Evolutionary conservation across 129 eudicot species (phyloP), one percentile per base, ranked within the genome.

Genomic region (Tagetes erecta): DNA sequence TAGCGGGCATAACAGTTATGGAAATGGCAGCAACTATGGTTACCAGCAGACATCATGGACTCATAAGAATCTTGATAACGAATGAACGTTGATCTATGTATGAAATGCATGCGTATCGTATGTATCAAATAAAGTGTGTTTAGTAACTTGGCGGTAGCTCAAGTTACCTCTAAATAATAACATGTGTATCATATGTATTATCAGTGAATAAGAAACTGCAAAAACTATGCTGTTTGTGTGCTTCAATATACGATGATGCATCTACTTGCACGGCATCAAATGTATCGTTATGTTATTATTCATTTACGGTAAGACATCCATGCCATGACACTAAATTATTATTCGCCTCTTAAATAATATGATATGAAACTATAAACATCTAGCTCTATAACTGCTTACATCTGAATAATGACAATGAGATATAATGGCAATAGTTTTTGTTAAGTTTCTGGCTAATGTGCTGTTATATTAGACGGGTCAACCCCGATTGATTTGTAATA

Each of bases 401-500:
- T 35, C 67, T 62, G 14, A 79, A 64, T 53, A 55, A 55, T 53
- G n/a, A 71, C 82, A 71, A 79, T 52, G 68, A 65, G 37, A 35
- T 69, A 83, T 37, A 37, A n/a, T 12, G 44, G 56, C 58, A 45
- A 47, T 30, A 64, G 45, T 46, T 76, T 20, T 47, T 12, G 3
- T 39, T 14, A 56, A 11, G 39, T 42, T 37, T n/a, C 38, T 74
- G 6, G 53, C 63, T 67, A 76, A 64, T 79, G 85, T 64, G 71
- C 34, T 37, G 83, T 77, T 27, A 76, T 39, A 79, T 81, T 76
- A 55, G 80, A 76, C 65, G 85, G 79, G 76, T 78, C 91, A 67
- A 83, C 51, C 59, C 89, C 91, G 11, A 87, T 63, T 0, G 91
- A 75, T 76, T 70, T 73, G 70, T 77, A 75, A 75, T 89, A 83